A percentile compares a stretch with the other conserved stretches of the same genome.
These are phyloP conservation scores for Trametes meyenii DNA, from an alignment of 768 basidiomycete species.

Conservation along the genomic window DNA sequence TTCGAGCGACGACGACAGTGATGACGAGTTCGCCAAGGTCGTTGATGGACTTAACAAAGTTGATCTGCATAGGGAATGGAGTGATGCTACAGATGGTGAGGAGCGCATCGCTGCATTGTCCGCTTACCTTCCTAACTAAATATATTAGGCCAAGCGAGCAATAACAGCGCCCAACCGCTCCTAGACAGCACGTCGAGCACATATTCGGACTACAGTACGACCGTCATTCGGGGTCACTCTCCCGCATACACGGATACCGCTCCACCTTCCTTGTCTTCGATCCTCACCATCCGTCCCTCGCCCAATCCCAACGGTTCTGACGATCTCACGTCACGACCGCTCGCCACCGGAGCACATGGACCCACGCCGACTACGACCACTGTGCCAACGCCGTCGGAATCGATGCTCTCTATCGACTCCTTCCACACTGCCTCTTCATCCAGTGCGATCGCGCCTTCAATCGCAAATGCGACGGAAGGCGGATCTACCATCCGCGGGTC, in stretches of 20 bases:
- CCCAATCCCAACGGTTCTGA: constrained; percentile 50
- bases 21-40: constrained; percentile 68
- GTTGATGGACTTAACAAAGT: constrained; percentile 56
- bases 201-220: constrained; percentile 68
- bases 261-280: constrained; percentile 65
- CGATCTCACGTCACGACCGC: constrained; percentile 43
- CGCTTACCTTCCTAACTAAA: constrained; percentile 18
- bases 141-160: constrained; percentile 36
- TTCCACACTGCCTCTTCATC: constrained; percentile 65
- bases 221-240: constrained; percentile 57
- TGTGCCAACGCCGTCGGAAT: constrained; percentile 31
- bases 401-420: constrained; percentile 60
- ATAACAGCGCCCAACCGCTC: constrained; percentile 57
- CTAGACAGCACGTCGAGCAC: constrained; percentile 47
- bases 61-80: constrained; percentile 52
- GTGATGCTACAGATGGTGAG: constrained; percentile 45
- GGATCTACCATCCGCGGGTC: constrained; percentile 66
- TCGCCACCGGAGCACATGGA: constrained; percentile 35
- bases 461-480: constrained; percentile 74
- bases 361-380: constrained; percentile 32
- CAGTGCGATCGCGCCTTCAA: constrained; percentile 43
- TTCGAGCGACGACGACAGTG: constrained; percentile 58
- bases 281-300: constrained; percentile 68
- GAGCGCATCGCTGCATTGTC: constrained; percentile 1
- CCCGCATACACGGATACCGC: constrained; percentile 37